phyloP scores from a whole-genome alignment of 345 rosid genomes.

The Acer yangbiense region DNA sequence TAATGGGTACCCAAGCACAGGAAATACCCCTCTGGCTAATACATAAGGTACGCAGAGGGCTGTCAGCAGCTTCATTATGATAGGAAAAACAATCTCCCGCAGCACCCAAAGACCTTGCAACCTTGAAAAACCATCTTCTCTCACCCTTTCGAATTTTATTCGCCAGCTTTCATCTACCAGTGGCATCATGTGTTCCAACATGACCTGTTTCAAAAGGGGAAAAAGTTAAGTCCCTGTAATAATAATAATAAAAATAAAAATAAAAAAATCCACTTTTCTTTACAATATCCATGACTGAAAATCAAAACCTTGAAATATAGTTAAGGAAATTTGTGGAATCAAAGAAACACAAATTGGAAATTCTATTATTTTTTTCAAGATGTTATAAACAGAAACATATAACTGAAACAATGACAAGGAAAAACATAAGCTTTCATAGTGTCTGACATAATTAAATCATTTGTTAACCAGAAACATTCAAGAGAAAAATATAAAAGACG shows the following conservation, averaged over 20 bases:
- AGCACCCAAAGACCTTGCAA: conserved; percentile 93
- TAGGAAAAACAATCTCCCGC: conserved; percentile 84
- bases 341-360: not conserved
- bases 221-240: not conserved
- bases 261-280: not conserved
- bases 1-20: conserved; percentile 86
- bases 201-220: conserved; percentile 52
- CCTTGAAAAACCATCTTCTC: conserved; percentile 94
- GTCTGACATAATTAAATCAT: too few relatives aligned
- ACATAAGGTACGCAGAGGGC: conserved; percentile 96
- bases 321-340: not conserved
- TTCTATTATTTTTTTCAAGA: not conserved
- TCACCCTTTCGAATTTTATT: conserved; percentile 86
- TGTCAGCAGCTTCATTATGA: conserved; percentile 91
- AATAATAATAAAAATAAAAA: not conserved
- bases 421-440: not conserved
- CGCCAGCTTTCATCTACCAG: conserved; percentile 95
- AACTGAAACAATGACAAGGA: not conserved
- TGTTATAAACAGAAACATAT: not conserved
- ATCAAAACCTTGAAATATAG: not conserved
- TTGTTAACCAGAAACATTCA: too few relatives aligned
- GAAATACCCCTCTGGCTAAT: conserved; percentile 88
- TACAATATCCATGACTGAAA: not conserved
- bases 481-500: too few relatives aligned
- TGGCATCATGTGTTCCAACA: conserved; percentile 98